Conservation (phyloP, 2,329 filamentous ascomycete genomes). For the Botrytis cinerea region DNA sequence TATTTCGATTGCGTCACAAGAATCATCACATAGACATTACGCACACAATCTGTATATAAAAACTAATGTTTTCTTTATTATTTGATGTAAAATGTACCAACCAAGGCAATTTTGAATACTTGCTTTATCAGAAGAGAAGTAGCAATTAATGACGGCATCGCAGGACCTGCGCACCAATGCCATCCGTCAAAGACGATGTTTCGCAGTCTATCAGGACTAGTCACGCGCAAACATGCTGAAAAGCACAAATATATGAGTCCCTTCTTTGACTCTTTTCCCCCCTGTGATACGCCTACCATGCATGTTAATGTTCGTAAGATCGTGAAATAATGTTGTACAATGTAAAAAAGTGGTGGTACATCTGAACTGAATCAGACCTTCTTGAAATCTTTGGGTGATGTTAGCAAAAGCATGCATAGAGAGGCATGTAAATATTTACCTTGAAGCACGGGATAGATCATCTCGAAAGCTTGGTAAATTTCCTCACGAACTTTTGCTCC, state of each 20-base stretch:
- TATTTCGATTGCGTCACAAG: not conserved
- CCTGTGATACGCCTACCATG: slow-evolving; percentile 40
- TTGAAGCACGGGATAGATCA: slow-evolving; percentile 95
- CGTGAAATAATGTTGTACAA: slow-evolving; percentile 34
- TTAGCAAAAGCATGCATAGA: slow-evolving; percentile 27
- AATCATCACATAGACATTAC: not conserved
- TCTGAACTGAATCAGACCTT: slow-evolving; percentile 39
- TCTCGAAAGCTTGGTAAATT: slow-evolving; percentile 94
- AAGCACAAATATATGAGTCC: slow-evolving; percentile 37
- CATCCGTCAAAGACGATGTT: slow-evolving; percentile 40
- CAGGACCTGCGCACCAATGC: slow-evolving; percentile 46
- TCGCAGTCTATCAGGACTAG: slow-evolving; percentile 41
- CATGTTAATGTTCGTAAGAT: slow-evolving; percentile 40
- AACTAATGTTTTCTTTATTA: slow-evolving; percentile 16
- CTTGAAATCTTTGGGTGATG: slow-evolving; percentile 41
- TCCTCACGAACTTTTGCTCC: slow-evolving; percentile 98
- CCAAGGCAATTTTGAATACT: slow-evolving; percentile 10
- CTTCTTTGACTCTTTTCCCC: slow-evolving; percentile 34
- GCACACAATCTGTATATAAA: not conserved
- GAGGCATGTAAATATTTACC: slow-evolving; percentile 51
- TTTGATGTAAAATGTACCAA: slow-evolving; percentile 23
- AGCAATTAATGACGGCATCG: slow-evolving; percentile 47
- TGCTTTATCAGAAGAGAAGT: slow-evolving; percentile 28
- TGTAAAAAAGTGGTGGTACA: slow-evolving; percentile 15
- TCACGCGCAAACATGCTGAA: slow-evolving; percentile 37